Evolutionary conservation across 495 filamentous ascomycete genomes (phyloP).

Genomic region (Parathielavia hyrcaniae): DNA sequence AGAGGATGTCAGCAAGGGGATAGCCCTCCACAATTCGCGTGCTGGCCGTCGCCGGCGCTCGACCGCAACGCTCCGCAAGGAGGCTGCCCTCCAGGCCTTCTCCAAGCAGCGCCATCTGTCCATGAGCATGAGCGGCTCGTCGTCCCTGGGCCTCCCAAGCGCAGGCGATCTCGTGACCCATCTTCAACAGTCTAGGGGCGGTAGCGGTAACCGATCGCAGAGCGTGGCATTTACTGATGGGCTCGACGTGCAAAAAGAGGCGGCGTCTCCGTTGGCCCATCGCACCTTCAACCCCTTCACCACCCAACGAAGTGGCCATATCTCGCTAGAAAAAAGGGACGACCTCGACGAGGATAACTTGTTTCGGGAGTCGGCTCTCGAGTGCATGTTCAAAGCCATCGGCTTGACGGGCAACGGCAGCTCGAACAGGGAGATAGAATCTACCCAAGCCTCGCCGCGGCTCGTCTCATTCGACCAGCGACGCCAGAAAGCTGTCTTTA

Average conservation of each 20-base stretch:
- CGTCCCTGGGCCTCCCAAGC: slow-evolving; percentile 45
- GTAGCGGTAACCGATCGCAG: slow-evolving; percentile 20
- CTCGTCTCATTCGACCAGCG: slow-evolving; percentile 80
- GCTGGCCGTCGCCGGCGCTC: slow-evolving; percentile 62
- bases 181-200: slow-evolving; percentile 65
- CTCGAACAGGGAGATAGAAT: slow-evolving; percentile 57
- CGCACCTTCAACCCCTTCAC: slow-evolving; percentile 53
- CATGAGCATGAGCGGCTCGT: slow-evolving; percentile 27
- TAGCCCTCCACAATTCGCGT: slow-evolving; percentile 80
- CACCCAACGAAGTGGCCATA: slow-evolving; percentile 47
- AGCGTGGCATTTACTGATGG: slow-evolving; percentile 13
- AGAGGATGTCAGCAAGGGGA: slow-evolving; percentile 86
- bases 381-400: slow-evolving; percentile 93
- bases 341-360: slow-evolving; percentile 76
- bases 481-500: slow-evolving; percentile 76
- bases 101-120: slow-evolving; percentile 38
- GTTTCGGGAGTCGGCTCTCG: slow-evolving; percentile 84
- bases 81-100: slow-evolving; percentile 67
- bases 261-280: slow-evolving; percentile 53
- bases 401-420: slow-evolving; percentile 62
- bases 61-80: slow-evolving; percentile 69
- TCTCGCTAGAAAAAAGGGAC: slow-evolving; percentile 60
- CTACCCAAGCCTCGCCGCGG: slow-evolving; percentile 75
- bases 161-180: slow-evolving; percentile 78
- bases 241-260: slow-evolving; percentile 21